Base-by-base conservation (phyloP, 768 basidiomycete species). In the Boletellus emodensis region DNA sequence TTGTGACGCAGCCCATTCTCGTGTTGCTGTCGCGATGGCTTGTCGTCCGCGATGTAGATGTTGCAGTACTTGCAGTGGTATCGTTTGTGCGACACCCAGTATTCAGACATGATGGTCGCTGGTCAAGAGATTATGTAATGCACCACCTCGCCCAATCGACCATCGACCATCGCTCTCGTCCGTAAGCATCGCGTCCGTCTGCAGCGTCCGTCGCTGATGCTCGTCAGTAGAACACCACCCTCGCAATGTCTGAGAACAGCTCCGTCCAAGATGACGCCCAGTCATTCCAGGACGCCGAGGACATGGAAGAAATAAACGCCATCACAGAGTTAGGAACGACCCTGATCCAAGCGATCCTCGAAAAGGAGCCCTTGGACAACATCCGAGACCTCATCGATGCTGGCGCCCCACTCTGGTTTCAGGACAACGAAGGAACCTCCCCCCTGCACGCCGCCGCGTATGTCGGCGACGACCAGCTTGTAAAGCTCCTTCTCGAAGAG, bases 1-100 rank as follows among this genome's bases (percentile, higher is more conserved):
- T 94, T 87, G 74, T 99, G 96, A 30, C 90, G 82, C 40, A 97
- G 72, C 37, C 96, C 96, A 56, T 82, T 89, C 70, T 98, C 96
- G 64, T 99, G 96, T 47, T 91, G 91, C 56, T 81, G 76, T 45
- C 90, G 79, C 1, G 95, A 97, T 53, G 96, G 88, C 10, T 76
- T 91, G 76, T 99, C 95, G 72, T 99, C 96, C 46, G 93, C 82
- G 54, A 99, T 97, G 74, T 86, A 97, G 55, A 92, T 93, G 44
- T 93, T 89, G 74, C 96, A 98, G 75, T 97, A 97, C 66, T 94
- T 93, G 84, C 94, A 96, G 65, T 82, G 88, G 71, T 94, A 95
- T 60, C 84, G 87, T 71, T 94, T 93, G 67, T 89, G 84, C 22
- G 90, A 90, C 55, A 94, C 86, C 91, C 92, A 94, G 67, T 87